Evolutionary conservation across 192 early-diverging fungal species (phyloP), one percentile per base, ranked within the genome.

Genomic region (Thoreauomyces humboldtii): DNA sequence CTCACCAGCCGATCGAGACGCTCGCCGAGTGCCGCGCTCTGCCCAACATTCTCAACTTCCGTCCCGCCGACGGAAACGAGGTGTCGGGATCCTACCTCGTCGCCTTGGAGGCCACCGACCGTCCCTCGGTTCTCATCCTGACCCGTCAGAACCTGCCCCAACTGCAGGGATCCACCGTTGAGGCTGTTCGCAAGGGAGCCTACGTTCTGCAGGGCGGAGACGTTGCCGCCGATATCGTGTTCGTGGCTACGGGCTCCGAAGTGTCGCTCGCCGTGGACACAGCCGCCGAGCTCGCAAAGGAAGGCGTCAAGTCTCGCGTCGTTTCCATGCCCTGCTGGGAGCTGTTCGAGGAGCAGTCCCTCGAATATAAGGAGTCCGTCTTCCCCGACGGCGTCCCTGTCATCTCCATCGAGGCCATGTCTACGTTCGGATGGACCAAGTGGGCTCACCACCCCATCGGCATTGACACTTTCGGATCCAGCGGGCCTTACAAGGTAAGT

Each of bases 1-100:
- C 96, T 50, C 96, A 99, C 79, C 96, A 99, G 76, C 95, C 96
- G 14, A 90, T 97, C 41, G 96, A 99, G 75, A 96, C 95, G 11
- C 69, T 96, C 58, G 89, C 93, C 42, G 78, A 85, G 71, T 74
- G 91, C 45, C 90, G 96, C 51, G 94, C 93, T 6, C 86, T 90
- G 36, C 96, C 96, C 63, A 93, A 96, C 80, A 81, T 89, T 61
- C 69, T 91, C 44, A 85, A 86, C 60, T 79, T 95, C 73, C 88
- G 95, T 64, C 95, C 95, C 29, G 95, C 95, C 52, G 95, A 97
- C 65, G 93, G 93, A 56, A 95, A 97, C 71, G 93, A 95, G 69
- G 87, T 87, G 29, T 92, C 94, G 43, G 96, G 91, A 48, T 82
- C 91, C 5, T 99, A 95, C 73, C 56, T 87, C 19, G 85, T 85